Base-by-base conservation (phyloP, 768 basidiomycete species). In the Tylopilus subfusipes region DNA sequence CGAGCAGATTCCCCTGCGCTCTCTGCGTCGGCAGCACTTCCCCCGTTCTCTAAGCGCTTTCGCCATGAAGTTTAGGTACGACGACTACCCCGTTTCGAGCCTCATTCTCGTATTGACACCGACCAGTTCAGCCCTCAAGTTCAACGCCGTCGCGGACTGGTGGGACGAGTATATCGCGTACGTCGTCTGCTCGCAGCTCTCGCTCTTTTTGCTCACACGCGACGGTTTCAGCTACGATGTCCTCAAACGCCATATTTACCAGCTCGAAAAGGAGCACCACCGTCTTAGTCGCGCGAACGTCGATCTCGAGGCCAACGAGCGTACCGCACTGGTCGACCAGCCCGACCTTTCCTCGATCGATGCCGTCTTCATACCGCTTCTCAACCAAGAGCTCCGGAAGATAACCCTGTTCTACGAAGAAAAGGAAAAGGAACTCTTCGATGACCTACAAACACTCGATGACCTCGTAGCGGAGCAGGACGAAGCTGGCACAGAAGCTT, bases 101-200 rank as follows among this genome's bases (percentile, higher is more conserved):
- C 43, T 12, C n/a, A n/a, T n/a, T 8, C 22, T 22, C 8, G 4
- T n/a, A 27, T 25, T 42, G 45, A 57, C 48, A 5, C 42, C 38
- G 21, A 30, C 14, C 27, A 90, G 88, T 63, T 89, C 88, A 30
- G 88, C 90, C 10, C 80, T 94, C 64, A 90, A 92, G 69, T 94
- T 94, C 73, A 95, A 95, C 62, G 89, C 91, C 3, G 88, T 93
- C 24, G 77, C 91, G 0, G 92, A 95, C 48, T 94, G 92, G 92
- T 90, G 88, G 86, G 89, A 92, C 57, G 86, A 93, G 47, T 95
- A 95, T 67, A 90, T 95, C 42, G 82, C 87, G 85, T 93, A 63
- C 57, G 88, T 81, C 16, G 34, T 42, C 34, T 11, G n/a, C 3
- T 10, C 16, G 13, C n/a, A 7, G 29, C 33, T 19, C 36, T 44